Evolutionary conservation across 2,329 filamentous ascomycete genomes (phyloP).

Genomic region (Magnaporthiopsis poae): DNA sequence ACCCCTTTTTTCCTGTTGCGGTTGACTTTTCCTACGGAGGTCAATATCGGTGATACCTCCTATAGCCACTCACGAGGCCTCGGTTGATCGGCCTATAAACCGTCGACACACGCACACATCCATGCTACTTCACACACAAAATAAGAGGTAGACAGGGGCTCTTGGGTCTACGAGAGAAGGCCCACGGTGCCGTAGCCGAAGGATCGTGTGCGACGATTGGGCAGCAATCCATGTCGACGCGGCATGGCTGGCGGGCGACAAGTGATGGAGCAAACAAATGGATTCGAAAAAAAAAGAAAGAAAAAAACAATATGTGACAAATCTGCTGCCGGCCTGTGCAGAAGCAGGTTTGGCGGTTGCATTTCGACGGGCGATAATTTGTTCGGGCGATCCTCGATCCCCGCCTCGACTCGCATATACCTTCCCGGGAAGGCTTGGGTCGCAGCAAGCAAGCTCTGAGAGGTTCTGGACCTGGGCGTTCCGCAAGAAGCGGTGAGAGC

Average conservation of each 20-base stretch:
- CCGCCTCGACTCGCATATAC: background rate
- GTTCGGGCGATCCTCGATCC: background rate
- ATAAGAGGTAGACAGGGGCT: background rate
- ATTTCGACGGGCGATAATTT: background rate
- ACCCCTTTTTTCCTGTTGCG: background rate
- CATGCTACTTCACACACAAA: background rate
- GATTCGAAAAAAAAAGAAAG: too few species aligned
- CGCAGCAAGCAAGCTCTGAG: background rate
- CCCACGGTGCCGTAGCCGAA: background rate
- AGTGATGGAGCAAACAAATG: too few species aligned
- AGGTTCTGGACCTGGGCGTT: background rate
- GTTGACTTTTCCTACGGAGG: background rate
- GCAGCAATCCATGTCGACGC: background rate
- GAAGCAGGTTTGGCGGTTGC: background rate
- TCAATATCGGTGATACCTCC: background rate
- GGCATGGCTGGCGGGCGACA: too few species aligned
- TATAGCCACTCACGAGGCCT: background rate
- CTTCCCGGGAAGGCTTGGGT: background rate
- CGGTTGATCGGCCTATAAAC: background rate
- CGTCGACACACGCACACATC: background rate
- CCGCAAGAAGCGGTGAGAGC: background rate
- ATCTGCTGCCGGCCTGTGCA: background rate
- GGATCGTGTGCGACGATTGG: background rate
- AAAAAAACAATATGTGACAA: background rate
- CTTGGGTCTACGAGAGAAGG: background rate